A percentile compares a stretch with the other conserved stretches of the same genome.
These are phyloP conservation scores for Candida boleticola DNA, from an alignment of 805 yeast species.

Conservation along the genomic window DNA sequence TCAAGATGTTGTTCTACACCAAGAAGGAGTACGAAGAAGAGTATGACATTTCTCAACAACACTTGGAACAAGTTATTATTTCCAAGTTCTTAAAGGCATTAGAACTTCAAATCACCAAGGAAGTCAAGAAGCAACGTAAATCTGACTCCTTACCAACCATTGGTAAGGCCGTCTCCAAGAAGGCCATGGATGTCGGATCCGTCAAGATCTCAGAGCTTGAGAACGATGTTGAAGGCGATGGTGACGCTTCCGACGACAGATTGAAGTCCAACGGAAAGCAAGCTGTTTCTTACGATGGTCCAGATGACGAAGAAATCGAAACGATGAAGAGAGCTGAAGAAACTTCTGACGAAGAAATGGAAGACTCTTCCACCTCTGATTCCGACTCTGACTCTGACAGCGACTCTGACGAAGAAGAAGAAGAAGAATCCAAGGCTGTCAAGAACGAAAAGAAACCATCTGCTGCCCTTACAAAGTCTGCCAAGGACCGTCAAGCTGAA, in stretches of 20 bases:
- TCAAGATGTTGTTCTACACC: constrained; percentile 74
- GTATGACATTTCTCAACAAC: constrained; percentile 81
- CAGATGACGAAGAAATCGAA: constrained; percentile 93
- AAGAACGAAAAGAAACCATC: constrained; percentile 14
- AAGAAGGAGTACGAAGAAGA: constrained; percentile 76
- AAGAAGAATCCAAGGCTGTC: constrained; percentile 13
- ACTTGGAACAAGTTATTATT: constrained; percentile 68
- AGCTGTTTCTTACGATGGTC: constrained; percentile 89
- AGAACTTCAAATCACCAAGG: constrained; percentile 73
- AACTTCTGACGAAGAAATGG: constrained; percentile 60
- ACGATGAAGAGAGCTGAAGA: constrained; percentile 82
- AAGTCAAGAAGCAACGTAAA: constrained; percentile 76
- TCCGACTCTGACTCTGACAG: constrained; percentile 29
- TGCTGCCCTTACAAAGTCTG: constrained; percentile 49
- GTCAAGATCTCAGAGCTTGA: constrained; percentile 42
- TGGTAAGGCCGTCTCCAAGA: constrained; percentile 67
- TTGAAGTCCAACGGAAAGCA: constrained; percentile 67
- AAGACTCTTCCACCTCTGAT: constrained; percentile 36
- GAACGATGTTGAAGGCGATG: constrained; percentile 41
- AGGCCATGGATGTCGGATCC: constrained; percentile 14
- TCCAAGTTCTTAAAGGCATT: constrained; percentile 64
- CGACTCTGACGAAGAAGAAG: constrained; percentile 30
- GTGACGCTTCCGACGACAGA: constrained; percentile 59
- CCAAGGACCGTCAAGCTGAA: constrained; percentile 82
- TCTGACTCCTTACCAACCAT: constrained; percentile 56